Evolutionary conservation across 2,329 filamentous ascomycete genomes (phyloP).

Genomic region (Colletotrichum theobromicola): DNA sequence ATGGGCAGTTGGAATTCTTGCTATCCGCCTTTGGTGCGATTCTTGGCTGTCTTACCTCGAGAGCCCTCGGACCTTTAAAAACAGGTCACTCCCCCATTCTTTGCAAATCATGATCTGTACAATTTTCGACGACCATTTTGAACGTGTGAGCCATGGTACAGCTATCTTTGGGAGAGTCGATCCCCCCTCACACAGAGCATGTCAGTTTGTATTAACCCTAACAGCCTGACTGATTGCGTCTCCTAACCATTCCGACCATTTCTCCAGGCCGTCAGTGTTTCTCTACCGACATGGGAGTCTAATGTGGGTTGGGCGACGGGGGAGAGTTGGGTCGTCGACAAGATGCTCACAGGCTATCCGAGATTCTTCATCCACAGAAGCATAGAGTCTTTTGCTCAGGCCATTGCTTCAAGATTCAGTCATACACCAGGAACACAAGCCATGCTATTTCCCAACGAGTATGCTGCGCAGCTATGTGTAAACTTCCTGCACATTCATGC

Average conservation of each 20-base stretch:
- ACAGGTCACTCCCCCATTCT: too few relatives aligned
- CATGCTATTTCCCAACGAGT: constrained; percentile 80
- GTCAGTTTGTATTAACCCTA: constrained; percentile 51
- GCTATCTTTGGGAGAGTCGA: constrained; percentile 69
- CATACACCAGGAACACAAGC: constrained; percentile 63
- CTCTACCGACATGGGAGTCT: constrained; percentile 88
- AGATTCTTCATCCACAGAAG: constrained; percentile 90
- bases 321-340: constrained; percentile 80
- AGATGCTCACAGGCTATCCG: constrained; percentile 91
- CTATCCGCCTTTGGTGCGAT: neutral
- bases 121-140: neutral
- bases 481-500: constrained; percentile 72
- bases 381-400: constrained; percentile 74
- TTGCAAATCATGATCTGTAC: neutral
- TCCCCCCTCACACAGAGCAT: constrained; percentile 79
- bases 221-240: neutral
- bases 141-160: constrained; percentile 42
- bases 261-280: constrained; percentile 88
- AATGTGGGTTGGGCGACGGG: constrained; percentile 96
- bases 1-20: neutral
- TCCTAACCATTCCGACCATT: neutral
- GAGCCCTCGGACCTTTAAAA: neutral
- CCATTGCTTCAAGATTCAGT: constrained; percentile 71
- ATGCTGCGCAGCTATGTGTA: constrained; percentile 72
- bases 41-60: neutral